Base-by-base conservation (phyloP, 1,284 basidiomycete species). In the Rhodotorula sp. region DNA sequence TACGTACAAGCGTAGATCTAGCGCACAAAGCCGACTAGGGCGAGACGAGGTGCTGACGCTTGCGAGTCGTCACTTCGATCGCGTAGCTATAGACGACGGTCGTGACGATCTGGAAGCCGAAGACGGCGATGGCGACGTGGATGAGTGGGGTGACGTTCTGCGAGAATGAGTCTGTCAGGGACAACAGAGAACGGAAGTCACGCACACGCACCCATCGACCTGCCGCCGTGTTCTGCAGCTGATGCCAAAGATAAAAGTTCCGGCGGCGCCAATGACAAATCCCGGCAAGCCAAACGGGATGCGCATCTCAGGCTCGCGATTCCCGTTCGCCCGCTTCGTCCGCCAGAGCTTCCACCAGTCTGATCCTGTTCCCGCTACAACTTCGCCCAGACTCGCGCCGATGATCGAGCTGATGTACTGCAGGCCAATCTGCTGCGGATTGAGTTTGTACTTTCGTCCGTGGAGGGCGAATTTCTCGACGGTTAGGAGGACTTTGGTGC, bases 161-260 rank as follows among this genome's bases (percentile, higher is more conserved):
- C 37, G 48, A n/a, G 3, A 18, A 30, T 50, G 3, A 20, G 15
- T 3, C 40, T 18, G 26, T 11, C 37, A 22, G 13, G 3, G 51
- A 26, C 46, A 1, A 1, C 7, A 10, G 8, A 34, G 30, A 11
- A 6, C 20, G 28, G n/a, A 30, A 3, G 31, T 6, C 6, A 47
- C 2, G 20, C 59, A 48, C 3, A 18, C 68, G 53, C 22, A 65
- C 62, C 69, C 70, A 71, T n/a, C 51, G 37, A 1, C 61, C 59
- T 22, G 67, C 31, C 9, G 18, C 22, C 15, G 64, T 64, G 51
- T 73, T 66, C n/a, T 71, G 48, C 0, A 74, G 64, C 52, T 67
- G 58, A 74, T 48, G 16, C 66, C 69, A 22, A 74, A 74, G 26
- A 74, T 30, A 50, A 74, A 56, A 47, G 71, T 67, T 0, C 72